phyloP scores from a whole-genome alignment of 2,329 filamentous ascomycete genomes.

The Pseudocercospora pini-densiflorae region DNA sequence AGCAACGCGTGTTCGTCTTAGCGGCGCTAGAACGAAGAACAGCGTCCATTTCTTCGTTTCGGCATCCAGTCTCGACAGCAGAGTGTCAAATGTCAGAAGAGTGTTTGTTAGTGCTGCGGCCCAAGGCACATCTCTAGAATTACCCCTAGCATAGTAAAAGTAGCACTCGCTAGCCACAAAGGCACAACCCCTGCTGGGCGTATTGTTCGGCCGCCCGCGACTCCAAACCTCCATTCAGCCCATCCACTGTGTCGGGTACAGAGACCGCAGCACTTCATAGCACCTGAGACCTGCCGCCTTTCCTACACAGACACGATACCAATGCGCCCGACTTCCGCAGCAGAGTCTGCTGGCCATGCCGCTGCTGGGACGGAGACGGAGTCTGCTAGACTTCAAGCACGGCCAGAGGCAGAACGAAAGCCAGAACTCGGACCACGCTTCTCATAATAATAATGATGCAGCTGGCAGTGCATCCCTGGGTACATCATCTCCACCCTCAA shows the following conservation, averaged over 20 bases:
- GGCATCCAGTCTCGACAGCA: too few species aligned
- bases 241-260: background rate
- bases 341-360: constrained; percentile 8
- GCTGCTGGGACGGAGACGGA: constrained; percentile 3
- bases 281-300: background rate
- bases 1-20: constrained; percentile 1
- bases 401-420: background rate
- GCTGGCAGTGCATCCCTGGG: constrained; percentile 10
- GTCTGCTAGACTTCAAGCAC: constrained; percentile 7
- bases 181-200: background rate
- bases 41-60: too few species aligned
- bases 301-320: background rate
- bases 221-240: constrained; percentile 1
- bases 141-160: background rate
- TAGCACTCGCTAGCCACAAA: background rate
- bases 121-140: background rate
- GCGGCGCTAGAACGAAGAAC: background rate
- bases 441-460: background rate
- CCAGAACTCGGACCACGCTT: background rate
- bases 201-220: background rate
- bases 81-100: background rate
- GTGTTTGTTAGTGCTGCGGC: constrained; percentile 2
- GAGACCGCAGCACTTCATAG: background rate
- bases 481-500: background rate
- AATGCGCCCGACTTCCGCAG: constrained; percentile 5